These are phyloP conservation scores for Lepiota subincarnata DNA, from an alignment of 768 basidiomycete genomes.

Conservation along the genomic window DNA sequence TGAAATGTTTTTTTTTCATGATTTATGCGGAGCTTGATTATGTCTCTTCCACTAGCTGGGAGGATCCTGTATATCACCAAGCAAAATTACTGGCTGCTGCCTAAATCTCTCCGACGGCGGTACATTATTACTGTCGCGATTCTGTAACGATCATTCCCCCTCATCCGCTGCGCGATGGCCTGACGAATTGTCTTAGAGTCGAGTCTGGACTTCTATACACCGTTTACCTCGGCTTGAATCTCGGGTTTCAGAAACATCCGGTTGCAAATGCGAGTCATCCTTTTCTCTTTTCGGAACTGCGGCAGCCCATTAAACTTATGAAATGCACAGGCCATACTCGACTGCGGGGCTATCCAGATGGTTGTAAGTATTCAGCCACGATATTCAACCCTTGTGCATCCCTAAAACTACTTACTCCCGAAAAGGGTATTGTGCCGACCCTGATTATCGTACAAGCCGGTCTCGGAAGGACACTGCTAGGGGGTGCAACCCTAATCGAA, in stretches of 20 bases:
- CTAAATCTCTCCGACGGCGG: conserved; percentile 23
- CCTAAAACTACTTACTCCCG: not conserved
- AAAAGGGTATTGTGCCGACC: conserved; percentile 30
- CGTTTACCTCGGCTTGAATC: conserved; percentile 26
- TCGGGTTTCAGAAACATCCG: conserved; percentile 24
- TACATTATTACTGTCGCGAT: conserved; percentile 32
- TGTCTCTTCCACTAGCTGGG: conserved; percentile 22
- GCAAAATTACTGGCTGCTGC: conserved; percentile 23
- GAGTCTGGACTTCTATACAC: conserved; percentile 38
- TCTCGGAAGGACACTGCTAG: conserved; percentile 21
- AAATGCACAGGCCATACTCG: conserved; percentile 14
- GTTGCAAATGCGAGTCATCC: conserved; percentile 17
- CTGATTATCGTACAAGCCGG: conserved; percentile 33
- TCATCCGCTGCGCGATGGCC: not conserved
- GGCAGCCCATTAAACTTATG: not conserved
- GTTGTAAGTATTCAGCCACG: conserved; percentile 19
- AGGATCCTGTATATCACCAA: conserved; percentile 31
- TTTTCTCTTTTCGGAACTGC: too few species aligned
- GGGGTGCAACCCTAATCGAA: not conserved
- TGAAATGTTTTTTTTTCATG: not conserved
- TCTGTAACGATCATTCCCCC: conserved; percentile 20
- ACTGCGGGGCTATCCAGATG: conserved; percentile 25
- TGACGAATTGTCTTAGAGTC: conserved; percentile 20
- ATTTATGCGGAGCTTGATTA: not conserved
- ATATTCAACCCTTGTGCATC: not conserved